Conservation (phyloP, 257 asterid species). For the Anisodus tanguticus region DNA sequence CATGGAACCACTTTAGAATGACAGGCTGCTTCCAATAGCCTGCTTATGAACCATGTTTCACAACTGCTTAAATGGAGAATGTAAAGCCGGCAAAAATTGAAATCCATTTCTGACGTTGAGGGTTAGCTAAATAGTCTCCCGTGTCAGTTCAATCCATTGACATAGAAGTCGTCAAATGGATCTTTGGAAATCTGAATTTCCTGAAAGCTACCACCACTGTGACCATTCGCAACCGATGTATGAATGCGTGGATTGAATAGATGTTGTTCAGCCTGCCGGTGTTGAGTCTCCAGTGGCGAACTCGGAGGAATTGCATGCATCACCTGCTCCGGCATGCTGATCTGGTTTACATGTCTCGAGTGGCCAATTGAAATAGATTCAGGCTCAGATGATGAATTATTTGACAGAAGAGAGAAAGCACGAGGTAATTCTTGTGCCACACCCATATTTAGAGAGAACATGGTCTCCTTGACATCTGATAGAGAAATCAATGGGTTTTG, state of each 20-base stretch:
- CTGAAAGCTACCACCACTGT: constrained; percentile 42
- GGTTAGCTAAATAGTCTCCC: neutral
- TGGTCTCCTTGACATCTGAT: constrained; percentile 64
- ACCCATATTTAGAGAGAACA: constrained; percentile 38
- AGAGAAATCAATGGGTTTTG: constrained; percentile 5
- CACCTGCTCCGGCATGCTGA: constrained; percentile 41
- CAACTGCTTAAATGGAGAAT: constrained; percentile 12
- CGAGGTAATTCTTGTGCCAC: constrained; percentile 54
- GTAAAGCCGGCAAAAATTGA: neutral
- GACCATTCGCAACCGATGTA: constrained; percentile 37
- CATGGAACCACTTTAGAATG: neutral
- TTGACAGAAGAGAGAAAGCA: constrained; percentile 99
- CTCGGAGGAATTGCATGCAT: constrained; percentile 53
- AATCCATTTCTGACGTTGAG: neutral
- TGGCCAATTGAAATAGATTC: constrained; percentile 44
- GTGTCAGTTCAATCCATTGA: constrained; percentile 45
- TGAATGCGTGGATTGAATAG: constrained; percentile 38
- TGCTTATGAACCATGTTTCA: constrained; percentile 10
- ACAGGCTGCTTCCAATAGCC: constrained; percentile 9
- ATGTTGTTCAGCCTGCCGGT: constrained; percentile 57
- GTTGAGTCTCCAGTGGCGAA: constrained; percentile 53
- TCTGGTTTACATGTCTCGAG: constrained; percentile 43
- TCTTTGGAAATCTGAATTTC: constrained; percentile 53
- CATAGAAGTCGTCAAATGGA: constrained; percentile 54
- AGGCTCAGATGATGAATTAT: constrained; percentile 52